A percentile compares a stretch with the other conserved stretches of the same genome.
These are phyloP conservation scores for Sechiopsis laciniata DNA, from an alignment of 306 rosid genomes.

Conservation along the genomic window DNA sequence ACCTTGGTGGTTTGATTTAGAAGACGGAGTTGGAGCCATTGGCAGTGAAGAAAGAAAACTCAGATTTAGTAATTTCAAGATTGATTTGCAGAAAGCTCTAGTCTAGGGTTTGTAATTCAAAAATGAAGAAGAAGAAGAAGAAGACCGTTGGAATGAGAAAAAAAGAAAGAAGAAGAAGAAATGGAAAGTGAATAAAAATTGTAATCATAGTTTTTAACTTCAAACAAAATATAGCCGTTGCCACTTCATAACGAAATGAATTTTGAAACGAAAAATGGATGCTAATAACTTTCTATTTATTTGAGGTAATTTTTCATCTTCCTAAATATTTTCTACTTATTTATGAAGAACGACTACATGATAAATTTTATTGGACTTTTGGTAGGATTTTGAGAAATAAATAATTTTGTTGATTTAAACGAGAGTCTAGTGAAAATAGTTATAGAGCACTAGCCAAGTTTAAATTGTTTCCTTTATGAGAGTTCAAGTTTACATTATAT, in stretches of 20 bases:
- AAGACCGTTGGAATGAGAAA: constrained; percentile 8
- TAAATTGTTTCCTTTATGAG: no score
- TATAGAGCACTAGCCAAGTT: no score
- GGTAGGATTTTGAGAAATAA: no score
- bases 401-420: no score
- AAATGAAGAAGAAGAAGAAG: not conserved
- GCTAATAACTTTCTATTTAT: no score
- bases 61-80: not conserved
- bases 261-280: no score
- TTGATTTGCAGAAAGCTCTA: not conserved
- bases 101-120: not conserved
- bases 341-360: no score
- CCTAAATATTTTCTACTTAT: no score
- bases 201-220: constrained; percentile 14
- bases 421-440: no score
- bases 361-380: no score
- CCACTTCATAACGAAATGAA: constrained; percentile 38
- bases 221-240: constrained; percentile 64
- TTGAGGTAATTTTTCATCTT: no score
- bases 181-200: not conserved
- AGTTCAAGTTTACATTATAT: no score
- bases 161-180: not conserved
- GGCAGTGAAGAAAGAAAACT: not conserved
- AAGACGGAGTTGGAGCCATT: constrained; percentile 94
- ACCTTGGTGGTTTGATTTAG: constrained; percentile 42